Conservation (phyloP, 352 stramenopile genomes). For the Globisporangium barbulae region DNA sequence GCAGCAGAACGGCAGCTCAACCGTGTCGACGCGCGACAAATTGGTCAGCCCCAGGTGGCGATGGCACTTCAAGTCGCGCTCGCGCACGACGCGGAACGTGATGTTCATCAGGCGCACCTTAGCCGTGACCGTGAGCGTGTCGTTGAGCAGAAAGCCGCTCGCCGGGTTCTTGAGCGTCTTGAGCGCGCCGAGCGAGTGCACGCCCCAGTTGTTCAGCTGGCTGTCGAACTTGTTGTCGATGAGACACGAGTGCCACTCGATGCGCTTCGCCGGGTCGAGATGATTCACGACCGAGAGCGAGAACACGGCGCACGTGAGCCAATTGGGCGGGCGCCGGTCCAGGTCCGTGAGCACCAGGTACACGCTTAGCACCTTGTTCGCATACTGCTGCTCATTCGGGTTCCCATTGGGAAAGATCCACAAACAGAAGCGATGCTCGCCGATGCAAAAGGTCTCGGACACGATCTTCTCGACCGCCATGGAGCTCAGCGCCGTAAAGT, state of each 20-base stretch:
- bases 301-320: conserved; percentile 80
- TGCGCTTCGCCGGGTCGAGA: conserved; percentile 32
- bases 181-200: conserved; percentile 69
- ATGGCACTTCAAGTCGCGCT: conserved; percentile 47
- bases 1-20: conserved; percentile 69
- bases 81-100: conserved; percentile 70
- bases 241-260: conserved; percentile 81
- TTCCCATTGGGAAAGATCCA: conserved; percentile 84
- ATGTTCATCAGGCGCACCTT: conserved; percentile 76
- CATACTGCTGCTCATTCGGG: conserved; percentile 71
- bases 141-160: conserved; percentile 46
- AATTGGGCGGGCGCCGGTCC: conserved; percentile 41
- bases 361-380: conserved; percentile 60
- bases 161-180: conserved; percentile 47
- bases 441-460: conserved; percentile 70
- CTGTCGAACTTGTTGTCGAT: conserved; percentile 81
- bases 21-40: conserved; percentile 36
- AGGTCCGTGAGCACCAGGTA: conserved; percentile 82
- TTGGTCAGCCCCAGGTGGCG: conserved; percentile 54
- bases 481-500: conserved; percentile 41
- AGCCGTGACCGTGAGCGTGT: conserved; percentile 59
- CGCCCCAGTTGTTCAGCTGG: conserved; percentile 76
- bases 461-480: conserved; percentile 61
- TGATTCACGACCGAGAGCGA: conserved; percentile 65
- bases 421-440: conserved; percentile 70